These are phyloP conservation scores for Aspergillus clavatus DNA, from an alignment of 2,329 filamentous ascomycete species.

Conservation along the genomic window DNA sequence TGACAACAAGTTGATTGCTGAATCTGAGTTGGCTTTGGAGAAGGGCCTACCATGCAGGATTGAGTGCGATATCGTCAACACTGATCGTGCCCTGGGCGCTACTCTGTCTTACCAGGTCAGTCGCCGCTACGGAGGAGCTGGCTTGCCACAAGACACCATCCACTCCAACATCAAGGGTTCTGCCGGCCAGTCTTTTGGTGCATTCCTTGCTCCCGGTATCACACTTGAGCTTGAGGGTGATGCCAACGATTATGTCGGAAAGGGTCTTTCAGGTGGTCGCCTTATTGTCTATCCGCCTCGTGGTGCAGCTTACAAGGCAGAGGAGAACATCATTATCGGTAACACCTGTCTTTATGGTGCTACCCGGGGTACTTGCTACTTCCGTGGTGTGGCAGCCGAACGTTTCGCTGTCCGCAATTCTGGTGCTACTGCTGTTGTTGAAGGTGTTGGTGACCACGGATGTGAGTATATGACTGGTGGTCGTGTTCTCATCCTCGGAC, in stretches of 20 bases:
- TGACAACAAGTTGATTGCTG: conserved; percentile 95
- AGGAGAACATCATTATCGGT: conserved; percentile 90
- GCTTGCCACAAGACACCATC: conserved; percentile 85
- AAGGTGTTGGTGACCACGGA: conserved; percentile 92
- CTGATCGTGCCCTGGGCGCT: conserved; percentile 86
- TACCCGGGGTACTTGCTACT: conserved; percentile 86
- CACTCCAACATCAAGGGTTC: conserved; percentile 96
- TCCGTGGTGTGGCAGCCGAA: conserved; percentile 94
- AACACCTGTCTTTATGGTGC: conserved; percentile 95
- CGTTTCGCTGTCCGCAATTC: conserved; percentile 96
- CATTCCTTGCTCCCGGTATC: conserved; percentile 86
- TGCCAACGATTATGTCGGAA: conserved; percentile 93
- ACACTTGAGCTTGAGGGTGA: conserved; percentile 95
- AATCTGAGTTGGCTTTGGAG: conserved; percentile 89
- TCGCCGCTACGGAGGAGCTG: conserved; percentile 82
- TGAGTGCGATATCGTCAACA: conserved; percentile 95
- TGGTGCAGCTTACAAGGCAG: conserved; percentile 85
- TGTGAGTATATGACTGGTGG: conserved; percentile 99
- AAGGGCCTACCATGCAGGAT: conserved; percentile 90
- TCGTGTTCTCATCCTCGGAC: conserved; percentile 78
- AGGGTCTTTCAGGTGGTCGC: conserved; percentile 88
- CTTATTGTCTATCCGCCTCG: conserved; percentile 91
- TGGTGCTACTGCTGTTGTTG: conserved; percentile 90
- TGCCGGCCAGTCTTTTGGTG: conserved; percentile 93
- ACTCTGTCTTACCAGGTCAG: conserved; percentile 95